Evolutionary conservation across 768 basidiomycete genomes (phyloP).

Genomic region (Lentinula guzmanii): DNA sequence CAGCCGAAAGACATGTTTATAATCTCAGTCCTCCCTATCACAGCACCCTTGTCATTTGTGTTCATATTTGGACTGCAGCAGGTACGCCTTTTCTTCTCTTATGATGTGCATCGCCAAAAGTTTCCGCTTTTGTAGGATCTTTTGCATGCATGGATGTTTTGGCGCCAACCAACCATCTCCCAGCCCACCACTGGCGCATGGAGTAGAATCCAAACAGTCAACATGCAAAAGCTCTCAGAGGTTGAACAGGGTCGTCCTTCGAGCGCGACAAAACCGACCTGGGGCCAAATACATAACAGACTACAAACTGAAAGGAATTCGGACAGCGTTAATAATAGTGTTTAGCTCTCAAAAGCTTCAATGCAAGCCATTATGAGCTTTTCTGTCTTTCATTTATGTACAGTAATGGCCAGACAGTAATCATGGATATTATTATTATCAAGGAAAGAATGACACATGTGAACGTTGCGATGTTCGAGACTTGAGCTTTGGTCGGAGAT

Average conservation of each 20-base stretch:
- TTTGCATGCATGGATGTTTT: constrained; percentile 4
- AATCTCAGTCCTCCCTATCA: not conserved
- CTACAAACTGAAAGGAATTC: too few species aligned
- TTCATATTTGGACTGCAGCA: constrained; percentile 10
- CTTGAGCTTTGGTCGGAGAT: too few species aligned
- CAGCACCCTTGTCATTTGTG: constrained; percentile 9
- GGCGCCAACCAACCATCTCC: not conserved
- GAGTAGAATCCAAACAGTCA: not conserved
- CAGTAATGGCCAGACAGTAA: too few species aligned
- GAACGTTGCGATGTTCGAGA: too few species aligned
- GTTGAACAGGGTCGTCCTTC: not conserved
- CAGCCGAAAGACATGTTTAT: not conserved
- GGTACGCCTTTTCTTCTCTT: not conserved
- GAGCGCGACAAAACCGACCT: too few species aligned
- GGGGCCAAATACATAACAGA: too few species aligned
- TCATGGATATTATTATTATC: too few species aligned
- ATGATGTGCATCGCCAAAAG: not conserved
- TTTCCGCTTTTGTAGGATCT: not conserved
- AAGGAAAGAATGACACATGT: too few species aligned
- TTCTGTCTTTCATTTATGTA: too few species aligned
- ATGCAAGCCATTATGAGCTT: too few species aligned
- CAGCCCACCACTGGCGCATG: not conserved
- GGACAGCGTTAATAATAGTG: too few species aligned
- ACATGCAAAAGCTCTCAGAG: not conserved
- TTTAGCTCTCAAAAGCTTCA: too few species aligned